Evolutionary conservation across 1,139 yeast genomes (phyloP), one percentile per base, ranked within the genome.

Genomic region (Zygoascus sp.): DNA sequence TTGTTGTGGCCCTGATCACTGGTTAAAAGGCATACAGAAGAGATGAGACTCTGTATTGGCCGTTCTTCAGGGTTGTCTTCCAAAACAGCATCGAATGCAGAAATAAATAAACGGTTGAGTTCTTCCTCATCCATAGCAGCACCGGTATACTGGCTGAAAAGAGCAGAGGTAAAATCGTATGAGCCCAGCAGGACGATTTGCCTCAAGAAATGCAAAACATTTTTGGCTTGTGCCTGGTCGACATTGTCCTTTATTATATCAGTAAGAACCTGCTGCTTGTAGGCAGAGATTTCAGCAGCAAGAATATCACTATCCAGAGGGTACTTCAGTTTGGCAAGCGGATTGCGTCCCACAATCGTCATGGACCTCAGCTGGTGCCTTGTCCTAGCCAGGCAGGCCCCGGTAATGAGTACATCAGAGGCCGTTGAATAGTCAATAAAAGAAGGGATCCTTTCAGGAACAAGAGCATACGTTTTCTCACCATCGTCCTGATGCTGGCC

Each of bases 181-280:
- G 58, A 51, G 1, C 58, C 60, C 30, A 55, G 40, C 19, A 59
- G 49, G 2, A 52, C 54, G 7, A 59, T 44, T 17, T 48, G 40
- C 19, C 60, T 51, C 11, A 59, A 36, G 4, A 54, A 38, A n/a
- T 37, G 25, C 23, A 58, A 54, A 22, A 59, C 44, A 10, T 32
- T 30, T 7, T 23, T 22, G 10, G 58, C 48, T 5, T 42, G 38
- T 2, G 32, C 45, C 2, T 44, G 19, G 2, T 61, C 57, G 19
- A 60, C 48, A 13, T 48, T 41, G 6, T 47, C 45, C 1, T 50
- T 49, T 16, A 57, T 56, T 17, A 58, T 46, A 32, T 55, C 55
- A 13, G 47, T 36, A 27, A 52, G 55, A 9, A 58, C 55, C 5
- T 51, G 51, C 11, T 43, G 41, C 39, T 55, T 48, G 22, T 58